Conservation (phyloP, 106 monocot genomes). For the Dioscorea alata region DNA sequence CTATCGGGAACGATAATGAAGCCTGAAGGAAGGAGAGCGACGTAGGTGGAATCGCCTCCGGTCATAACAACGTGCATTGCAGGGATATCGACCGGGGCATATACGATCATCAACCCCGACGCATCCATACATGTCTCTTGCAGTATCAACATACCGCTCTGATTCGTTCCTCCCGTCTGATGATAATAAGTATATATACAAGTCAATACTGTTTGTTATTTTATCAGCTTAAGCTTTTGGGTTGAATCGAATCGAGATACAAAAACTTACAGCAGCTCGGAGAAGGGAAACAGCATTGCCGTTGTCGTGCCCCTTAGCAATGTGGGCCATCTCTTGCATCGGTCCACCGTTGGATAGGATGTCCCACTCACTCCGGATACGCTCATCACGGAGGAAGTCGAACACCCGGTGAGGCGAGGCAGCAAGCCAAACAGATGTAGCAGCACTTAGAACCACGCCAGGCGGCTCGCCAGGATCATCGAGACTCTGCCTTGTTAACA, state of each 20-base stretch:
- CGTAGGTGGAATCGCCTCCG: constrained; percentile 79
- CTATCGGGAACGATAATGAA: constrained; percentile 64
- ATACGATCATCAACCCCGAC: constrained; percentile 71
- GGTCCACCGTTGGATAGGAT: constrained; percentile 88
- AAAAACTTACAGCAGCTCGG: constrained; percentile 45
- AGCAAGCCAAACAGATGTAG: constrained; percentile 81
- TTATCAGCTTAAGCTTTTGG: too few relatives aligned
- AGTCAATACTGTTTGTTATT: too few relatives aligned
- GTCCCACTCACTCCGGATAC: constrained; percentile 86
- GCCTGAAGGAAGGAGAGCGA: constrained; percentile 77
- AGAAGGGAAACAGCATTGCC: constrained; percentile 89
- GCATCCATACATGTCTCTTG: constrained; percentile 86
- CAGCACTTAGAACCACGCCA: constrained; percentile 83
- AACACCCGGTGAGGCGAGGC: constrained; percentile 52
- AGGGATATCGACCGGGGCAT: constrained; percentile 80
- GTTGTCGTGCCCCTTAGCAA: constrained; percentile 75
- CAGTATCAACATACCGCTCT: constrained; percentile 75
- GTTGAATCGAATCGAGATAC: too few relatives aligned
- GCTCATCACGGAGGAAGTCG: constrained; percentile 72
- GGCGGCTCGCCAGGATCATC: constrained; percentile 83
- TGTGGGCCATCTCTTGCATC: constrained; percentile 93
- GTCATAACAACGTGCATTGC: constrained; percentile 87
- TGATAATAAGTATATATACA: constrained; percentile 10
- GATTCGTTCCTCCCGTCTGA: constrained; percentile 43
- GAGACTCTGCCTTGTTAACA: constrained; percentile 78